phyloP scores from a whole-genome alignment of 208 protist genomes.

The Crithidia fasciculata region DNA sequence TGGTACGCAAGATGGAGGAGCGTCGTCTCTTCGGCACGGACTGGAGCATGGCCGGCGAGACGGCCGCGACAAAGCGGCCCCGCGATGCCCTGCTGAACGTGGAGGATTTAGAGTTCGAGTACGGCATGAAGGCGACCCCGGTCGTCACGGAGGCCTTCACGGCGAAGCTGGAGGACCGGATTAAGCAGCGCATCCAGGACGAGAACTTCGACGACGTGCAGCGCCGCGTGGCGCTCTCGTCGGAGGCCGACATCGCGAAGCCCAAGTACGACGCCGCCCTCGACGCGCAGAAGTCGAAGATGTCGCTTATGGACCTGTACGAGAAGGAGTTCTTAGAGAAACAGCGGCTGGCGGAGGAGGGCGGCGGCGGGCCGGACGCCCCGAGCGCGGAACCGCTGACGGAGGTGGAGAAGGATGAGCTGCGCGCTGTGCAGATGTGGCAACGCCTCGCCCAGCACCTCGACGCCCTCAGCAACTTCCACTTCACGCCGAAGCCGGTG shows the following conservation, averaged over 20 bases:
- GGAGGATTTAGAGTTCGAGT: constrained; percentile 86
- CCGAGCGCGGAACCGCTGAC: constrained; percentile 83
- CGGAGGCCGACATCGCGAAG: constrained; percentile 68
- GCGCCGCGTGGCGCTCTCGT: constrained; percentile 49
- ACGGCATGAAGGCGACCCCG: constrained; percentile 87
- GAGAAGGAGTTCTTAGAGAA: constrained; percentile 92
- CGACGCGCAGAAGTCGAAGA: constrained; percentile 88
- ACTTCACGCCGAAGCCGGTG: constrained; percentile 91
- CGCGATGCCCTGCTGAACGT: constrained; percentile 87
- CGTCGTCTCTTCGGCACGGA: constrained; percentile 74
- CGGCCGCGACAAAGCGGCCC: constrained; percentile 69
- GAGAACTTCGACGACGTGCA: constrained; percentile 85
- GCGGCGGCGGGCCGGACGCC: constrained; percentile 32
- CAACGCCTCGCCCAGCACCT: constrained; percentile 87
- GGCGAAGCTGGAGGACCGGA: constrained; percentile 86
- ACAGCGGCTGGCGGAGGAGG: constrained; percentile 67
- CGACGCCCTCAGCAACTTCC: constrained; percentile 91
- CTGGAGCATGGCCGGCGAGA: constrained; percentile 90
- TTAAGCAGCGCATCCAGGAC: constrained; percentile 83
- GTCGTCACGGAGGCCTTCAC: constrained; percentile 89
- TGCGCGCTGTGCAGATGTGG: constrained; percentile 92
- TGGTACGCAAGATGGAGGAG: constrained; percentile 78
- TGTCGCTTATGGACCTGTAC: constrained; percentile 92
- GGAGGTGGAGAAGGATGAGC: constrained; percentile 91
- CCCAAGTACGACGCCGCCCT: constrained; percentile 59